Evolutionary conservation across 2,329 filamentous ascomycete genomes (phyloP).

Genomic region (Elsinoe ampelina): DNA sequence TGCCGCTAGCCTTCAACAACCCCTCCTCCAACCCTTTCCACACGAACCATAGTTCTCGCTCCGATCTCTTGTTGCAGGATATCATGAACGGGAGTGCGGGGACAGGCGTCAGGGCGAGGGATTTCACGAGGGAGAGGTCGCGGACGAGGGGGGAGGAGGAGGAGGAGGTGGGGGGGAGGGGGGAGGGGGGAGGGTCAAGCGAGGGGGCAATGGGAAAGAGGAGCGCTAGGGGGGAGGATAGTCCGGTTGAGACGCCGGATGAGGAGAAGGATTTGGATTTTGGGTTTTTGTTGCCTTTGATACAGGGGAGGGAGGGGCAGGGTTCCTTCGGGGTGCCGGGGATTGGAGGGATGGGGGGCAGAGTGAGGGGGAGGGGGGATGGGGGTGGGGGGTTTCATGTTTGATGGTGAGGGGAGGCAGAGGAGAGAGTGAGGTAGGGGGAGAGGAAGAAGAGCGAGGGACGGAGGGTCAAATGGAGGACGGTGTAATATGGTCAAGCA

Average conservation of each 20-base stretch:
- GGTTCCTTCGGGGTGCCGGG: too few relatives aligned
- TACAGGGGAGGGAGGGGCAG: not conserved
- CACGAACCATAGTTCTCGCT: not conserved
- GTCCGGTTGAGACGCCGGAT: not conserved
- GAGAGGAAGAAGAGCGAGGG: too few relatives aligned
- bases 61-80: not conserved
- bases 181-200: not conserved
- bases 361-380: not conserved
- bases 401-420: not conserved
- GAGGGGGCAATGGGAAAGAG: too few relatives aligned
- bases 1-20: not conserved
- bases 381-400: not conserved
- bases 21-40: not conserved
- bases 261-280: conserved; percentile 6
- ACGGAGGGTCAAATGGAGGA: too few relatives aligned
- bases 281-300: not conserved
- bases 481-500: too few relatives aligned
- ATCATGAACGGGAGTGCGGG: not conserved
- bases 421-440: too few relatives aligned
- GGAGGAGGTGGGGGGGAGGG: not conserved
- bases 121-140: not conserved
- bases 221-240: not conserved
- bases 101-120: too few relatives aligned
- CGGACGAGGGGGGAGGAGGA: not conserved
- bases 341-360: too few relatives aligned